Conservation (phyloP, 441 rosid species). For the Capsella rubella region DNA sequence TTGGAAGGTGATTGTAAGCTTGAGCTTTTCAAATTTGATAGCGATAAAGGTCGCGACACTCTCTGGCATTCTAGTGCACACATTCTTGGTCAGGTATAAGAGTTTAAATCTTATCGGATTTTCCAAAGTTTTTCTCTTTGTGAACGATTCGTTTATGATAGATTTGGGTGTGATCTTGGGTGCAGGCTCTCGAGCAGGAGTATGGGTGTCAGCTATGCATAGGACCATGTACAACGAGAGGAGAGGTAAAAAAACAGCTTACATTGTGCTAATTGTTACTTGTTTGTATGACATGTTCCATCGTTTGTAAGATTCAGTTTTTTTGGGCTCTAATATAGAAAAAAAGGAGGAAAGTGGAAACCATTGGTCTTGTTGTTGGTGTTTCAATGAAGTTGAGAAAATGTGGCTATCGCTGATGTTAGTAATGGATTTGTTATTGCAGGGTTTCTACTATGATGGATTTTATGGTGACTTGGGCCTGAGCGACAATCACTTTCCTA, state of each 20-base stretch:
- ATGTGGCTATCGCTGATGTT: slow-evolving; percentile 18
- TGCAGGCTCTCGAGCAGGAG: slow-evolving; percentile 80
- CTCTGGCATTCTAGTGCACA: slow-evolving; percentile 99
- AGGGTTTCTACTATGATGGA: slow-evolving; percentile 99
- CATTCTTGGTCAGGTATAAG: slow-evolving; percentile 91
- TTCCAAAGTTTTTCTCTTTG: background rate
- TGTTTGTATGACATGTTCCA: slow-evolving; percentile 11
- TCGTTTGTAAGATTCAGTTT: background rate
- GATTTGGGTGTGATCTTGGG: slow-evolving; percentile 14
- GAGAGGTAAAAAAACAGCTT: slow-evolving; percentile 66
- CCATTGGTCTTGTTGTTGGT: background rate
- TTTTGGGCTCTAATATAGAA: slow-evolving; percentile 14
- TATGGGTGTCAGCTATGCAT: slow-evolving; percentile 97
- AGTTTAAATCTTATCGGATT: slow-evolving; percentile 8
- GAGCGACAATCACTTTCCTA: slow-evolving; percentile 83
- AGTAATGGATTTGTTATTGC: slow-evolving; percentile 39
- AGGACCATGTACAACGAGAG: slow-evolving; percentile 98
- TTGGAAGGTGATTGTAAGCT: slow-evolving; percentile 84
- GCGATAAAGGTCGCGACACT: slow-evolving; percentile 90
- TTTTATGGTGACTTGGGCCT: slow-evolving; percentile 87
- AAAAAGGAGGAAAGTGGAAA: slow-evolving; percentile 5
- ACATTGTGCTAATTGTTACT: slow-evolving; percentile 8
- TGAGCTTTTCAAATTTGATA: slow-evolving; percentile 73
- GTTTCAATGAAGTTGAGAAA: background rate
- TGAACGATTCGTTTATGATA: slow-evolving; percentile 12